Evolutionary conservation across 2,329 filamentous ascomycete genomes (phyloP), one percentile per base, ranked within the genome.

Genomic region (Neofusicoccum kwambonambiense): DNA sequence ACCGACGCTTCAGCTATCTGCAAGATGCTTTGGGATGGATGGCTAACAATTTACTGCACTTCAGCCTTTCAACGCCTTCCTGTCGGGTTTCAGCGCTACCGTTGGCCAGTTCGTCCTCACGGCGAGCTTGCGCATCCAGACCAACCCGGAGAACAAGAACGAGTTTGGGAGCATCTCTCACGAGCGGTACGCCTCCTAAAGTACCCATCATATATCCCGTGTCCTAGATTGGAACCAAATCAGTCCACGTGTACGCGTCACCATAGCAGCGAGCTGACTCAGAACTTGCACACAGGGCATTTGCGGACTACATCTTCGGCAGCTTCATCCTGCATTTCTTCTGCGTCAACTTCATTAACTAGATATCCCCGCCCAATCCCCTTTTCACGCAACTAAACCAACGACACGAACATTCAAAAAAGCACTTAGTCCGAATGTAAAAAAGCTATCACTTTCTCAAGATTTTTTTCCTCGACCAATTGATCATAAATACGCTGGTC

Each of bases 331-430:
- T 98, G 78, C 95, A 99, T 83, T 97, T 98, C 82, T 99, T 99
- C 85, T 97, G 93, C 81, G 89, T 98, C 77, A 99, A 99, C 86
- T 99, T 99, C 80, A 98, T 99, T 83, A 99, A 99, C 86, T 99
- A 84, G 83, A 71, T 62, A 52, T 65, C 54, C 63, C 45, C 27
- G 37, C 37, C 37, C 50, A 35, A 22, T 47, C 50, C 39, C 45
- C n/a, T 42, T 64, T 45, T 35, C 42, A 60, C 27, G 39, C 41
- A 47, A 60, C 15, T n/a, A 35, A 4, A 15, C 31, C 27, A 17
- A 56, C 27, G 41, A 17, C 50, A 64, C 27, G 61, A 56, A 41
- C 35, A 49, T 44, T 15, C 49, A 13, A 45, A 62, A 63, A 64
- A 45, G 27, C 27, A 47, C 34, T 37, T 17, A 37, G 27, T 56